These are phyloP conservation scores for Nannizzia gypsea DNA, from an alignment of 2,329 filamentous ascomycete genomes.

Conservation along the genomic window DNA sequence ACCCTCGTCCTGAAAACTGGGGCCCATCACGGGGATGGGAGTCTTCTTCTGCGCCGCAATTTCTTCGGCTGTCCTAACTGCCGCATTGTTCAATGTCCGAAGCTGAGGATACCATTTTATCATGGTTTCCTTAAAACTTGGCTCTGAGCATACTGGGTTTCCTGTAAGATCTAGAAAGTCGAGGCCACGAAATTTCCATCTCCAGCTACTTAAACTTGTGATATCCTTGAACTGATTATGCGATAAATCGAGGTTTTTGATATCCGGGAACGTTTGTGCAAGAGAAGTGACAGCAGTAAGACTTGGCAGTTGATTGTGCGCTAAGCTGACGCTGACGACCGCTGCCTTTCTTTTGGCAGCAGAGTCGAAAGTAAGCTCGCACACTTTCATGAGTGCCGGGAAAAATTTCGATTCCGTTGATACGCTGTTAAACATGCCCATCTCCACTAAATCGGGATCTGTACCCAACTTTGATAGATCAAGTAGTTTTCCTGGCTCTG, in stretches of 20 bases:
- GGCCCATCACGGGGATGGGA: constrained; percentile 50
- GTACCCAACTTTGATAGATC: constrained; percentile 66
- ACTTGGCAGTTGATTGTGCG: constrained; percentile 65
- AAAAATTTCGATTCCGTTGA: constrained; percentile 77
- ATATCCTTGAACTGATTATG: constrained; percentile 64
- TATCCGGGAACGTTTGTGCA: constrained; percentile 66
- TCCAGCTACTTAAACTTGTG: constrained; percentile 61
- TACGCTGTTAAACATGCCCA: constrained; percentile 63
- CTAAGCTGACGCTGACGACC: constrained; percentile 70
- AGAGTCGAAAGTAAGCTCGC: constrained; percentile 63
- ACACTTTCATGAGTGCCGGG: constrained; percentile 78
- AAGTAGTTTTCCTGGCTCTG: constrained; percentile 58
- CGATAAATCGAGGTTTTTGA: constrained; percentile 81
- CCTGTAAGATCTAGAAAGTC: constrained; percentile 68
- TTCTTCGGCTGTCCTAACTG: constrained; percentile 62
- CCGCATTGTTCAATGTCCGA: constrained; percentile 60
- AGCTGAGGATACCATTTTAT: constrained; percentile 74
- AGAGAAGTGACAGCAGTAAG: constrained; percentile 62
- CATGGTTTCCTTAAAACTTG: constrained; percentile 56
- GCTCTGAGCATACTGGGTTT: constrained; percentile 58
- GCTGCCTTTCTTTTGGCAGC: constrained; percentile 61
- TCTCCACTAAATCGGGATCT: constrained; percentile 58
- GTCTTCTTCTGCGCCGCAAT: constrained; percentile 46
- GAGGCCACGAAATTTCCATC: constrained; percentile 62
- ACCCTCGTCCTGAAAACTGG: constrained; percentile 62